These are phyloP conservation scores for Meyerozyma elateridarum DNA, from an alignment of 1,139 yeast species.

Conservation along the genomic window DNA sequence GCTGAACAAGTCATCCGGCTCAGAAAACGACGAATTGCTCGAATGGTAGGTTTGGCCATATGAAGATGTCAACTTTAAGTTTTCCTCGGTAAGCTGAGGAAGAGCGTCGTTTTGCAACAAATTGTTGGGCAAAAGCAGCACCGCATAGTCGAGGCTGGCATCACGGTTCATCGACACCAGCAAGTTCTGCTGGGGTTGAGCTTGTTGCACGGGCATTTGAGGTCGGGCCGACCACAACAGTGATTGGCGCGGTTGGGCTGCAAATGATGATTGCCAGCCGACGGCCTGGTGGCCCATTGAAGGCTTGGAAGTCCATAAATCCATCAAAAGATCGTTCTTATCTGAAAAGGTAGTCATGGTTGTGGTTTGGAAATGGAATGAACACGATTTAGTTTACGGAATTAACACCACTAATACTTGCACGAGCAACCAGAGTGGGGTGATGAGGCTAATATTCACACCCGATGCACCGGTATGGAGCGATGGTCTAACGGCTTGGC, in stretches of 20 bases:
- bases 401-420: no score
- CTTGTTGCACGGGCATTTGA: no score
- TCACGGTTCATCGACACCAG: slow-evolving; percentile 1
- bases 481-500: no score
- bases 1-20: slow-evolving; percentile 4
- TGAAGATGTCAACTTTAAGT: slow-evolving; percentile 13
- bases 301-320: slow-evolving; percentile 3
- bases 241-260: background rate
- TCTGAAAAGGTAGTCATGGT: slow-evolving; percentile 2
- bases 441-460: no score
- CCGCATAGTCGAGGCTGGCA: slow-evolving; percentile 2
- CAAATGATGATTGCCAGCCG: no score
- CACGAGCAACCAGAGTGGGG: no score
- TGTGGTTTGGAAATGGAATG: background rate
- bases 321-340: slow-evolving; percentile 2
- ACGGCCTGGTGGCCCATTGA: no score
- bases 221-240: slow-evolving; percentile 1
- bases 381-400: no score
- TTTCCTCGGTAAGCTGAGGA: slow-evolving; percentile 20
- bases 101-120: slow-evolving; percentile 1
- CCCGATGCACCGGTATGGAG: no score
- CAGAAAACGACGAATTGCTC: slow-evolving; percentile 3
- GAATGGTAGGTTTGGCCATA: slow-evolving; percentile 3
- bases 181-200: background rate
- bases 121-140: slow-evolving; percentile 3